A percentile compares a stretch with the other conserved stretches of the same genome.
Evolutionary conservation across 202 grass and related monocot genomes (phyloP).

Genomic region (Eragrostis tef): DNA sequence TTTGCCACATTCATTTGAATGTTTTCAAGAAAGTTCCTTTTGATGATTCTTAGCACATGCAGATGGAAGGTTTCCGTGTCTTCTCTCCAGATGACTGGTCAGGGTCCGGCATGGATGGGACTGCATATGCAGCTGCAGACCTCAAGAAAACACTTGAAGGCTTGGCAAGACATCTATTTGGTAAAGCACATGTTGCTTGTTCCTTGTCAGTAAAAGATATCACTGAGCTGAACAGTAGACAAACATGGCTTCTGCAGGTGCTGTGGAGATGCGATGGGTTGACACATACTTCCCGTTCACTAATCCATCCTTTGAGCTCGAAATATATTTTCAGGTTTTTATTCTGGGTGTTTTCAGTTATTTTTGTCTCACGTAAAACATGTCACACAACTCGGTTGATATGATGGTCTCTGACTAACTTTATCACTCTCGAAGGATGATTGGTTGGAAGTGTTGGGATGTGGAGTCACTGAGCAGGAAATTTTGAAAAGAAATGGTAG

Average conservation of each 20-base stretch:
- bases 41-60: constrained; percentile 44
- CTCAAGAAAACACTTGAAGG: constrained; percentile 92
- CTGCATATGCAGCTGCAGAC: constrained; percentile 75
- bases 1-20: constrained; percentile 10
- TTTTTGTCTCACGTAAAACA: constrained; percentile 7
- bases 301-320: constrained; percentile 93
- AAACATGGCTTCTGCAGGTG: constrained; percentile 56
- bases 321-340: constrained; percentile 97
- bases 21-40: constrained; percentile 25
- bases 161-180: constrained; percentile 89
- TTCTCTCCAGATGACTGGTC: constrained; percentile 86
- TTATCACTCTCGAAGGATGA: constrained; percentile 57
- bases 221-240: constrained; percentile 5
- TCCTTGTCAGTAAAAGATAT: constrained; percentile 25
- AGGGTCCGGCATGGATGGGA: constrained; percentile 76
- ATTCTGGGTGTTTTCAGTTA: constrained; percentile 20
- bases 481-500: constrained; percentile 82
- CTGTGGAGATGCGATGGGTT: constrained; percentile 98
- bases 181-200: constrained; percentile 49
- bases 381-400: constrained; percentile 17
- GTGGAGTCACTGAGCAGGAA: constrained; percentile 92
- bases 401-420: constrained; percentile 33
- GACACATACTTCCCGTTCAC: constrained; percentile 99
- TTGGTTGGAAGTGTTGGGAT: constrained; percentile 98
- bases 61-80: constrained; percentile 95